Percentiles rank a stretch among this genome's conserved stretches.
Evolutionary conservation across 768 basidiomycete species (phyloP).

Genomic region (Termitomyces sp.): DNA sequence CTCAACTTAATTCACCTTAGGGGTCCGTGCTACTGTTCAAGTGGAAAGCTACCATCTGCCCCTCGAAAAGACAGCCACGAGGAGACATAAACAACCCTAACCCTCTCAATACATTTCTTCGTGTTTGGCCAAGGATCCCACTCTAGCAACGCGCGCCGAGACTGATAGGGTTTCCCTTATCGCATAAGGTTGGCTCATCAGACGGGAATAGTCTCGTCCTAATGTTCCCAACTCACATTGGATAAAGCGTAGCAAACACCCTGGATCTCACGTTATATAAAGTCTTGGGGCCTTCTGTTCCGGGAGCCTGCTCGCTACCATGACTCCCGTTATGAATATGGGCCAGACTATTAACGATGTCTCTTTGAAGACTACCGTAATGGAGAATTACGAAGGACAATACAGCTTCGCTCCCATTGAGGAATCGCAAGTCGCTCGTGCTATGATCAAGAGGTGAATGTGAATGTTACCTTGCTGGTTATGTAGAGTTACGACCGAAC

Average conservation of each 20-base stretch:
- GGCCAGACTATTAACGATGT: background rate
- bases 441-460: conserved; percentile 67
- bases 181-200: background rate
- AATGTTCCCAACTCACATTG: background rate
- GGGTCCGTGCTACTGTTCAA: no score
- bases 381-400: conserved; percentile 54
- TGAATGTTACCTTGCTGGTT: background rate
- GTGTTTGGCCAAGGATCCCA: background rate
- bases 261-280: background rate
- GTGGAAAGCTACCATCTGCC: background rate
- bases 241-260: background rate
- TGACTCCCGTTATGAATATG: conserved; percentile 13
- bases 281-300: background rate
- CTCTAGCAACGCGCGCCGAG: background rate
- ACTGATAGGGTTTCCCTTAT: background rate
- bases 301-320: background rate
- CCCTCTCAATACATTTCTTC: no score
- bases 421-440: conserved; percentile 70
- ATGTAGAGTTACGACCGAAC: background rate
- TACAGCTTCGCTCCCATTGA: conserved; percentile 70
- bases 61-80: background rate
- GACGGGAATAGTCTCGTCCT: background rate
- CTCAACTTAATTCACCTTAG: background rate
- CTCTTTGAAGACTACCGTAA: conserved; percentile 28
- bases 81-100: background rate